Base-by-base conservation (phyloP, 192 early-diverging fungal species). In the Podila epicladia region DNA sequence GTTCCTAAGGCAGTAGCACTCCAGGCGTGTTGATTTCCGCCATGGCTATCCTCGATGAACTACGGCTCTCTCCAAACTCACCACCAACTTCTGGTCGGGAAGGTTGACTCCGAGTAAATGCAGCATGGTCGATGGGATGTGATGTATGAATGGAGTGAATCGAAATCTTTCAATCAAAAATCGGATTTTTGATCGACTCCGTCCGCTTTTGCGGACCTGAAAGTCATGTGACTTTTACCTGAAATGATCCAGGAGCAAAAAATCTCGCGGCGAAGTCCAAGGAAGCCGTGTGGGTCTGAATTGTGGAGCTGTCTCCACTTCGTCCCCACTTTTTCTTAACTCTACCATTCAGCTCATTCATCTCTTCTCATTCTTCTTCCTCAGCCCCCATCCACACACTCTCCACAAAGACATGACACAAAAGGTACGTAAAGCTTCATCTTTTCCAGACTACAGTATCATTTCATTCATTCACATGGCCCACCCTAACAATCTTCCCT, bases 101-200 rank as follows among this genome's bases (percentile, higher is more conserved):
- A 98, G 88, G 85, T 98, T 98, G 71, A 98, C 94, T 72, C 97
- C 97, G 59, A 98, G 89, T 68, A 98, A 85, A 85, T 96, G 95
- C 82, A 98, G 84, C 93, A 95, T 95, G 28, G 69, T 57, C n/a
- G 9, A 19, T 31, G 49, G 1, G 41, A 45, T 45, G 41, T 45
- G 41, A 28, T n/a, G 64, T 53, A 41, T 20, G n/a, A 48, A 51
- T 51, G 49, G 19, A 33, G 65, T 57, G 41, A 45, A 45, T 45
- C 38, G 12, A 41, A 41, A 11, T 12, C 11, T 41, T 41, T 41
- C 41, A 45, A 45, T 45, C 41, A 17, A 45, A 45, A 15, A 15
- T 45, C 41, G 12, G 35, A 37, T 6, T 37, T 37, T 37, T 2
- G 12, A 45, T 3, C 12, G 15, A 45, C 12, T 45, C 41, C 1